Evolutionary conservation across 2,329 filamentous ascomycete species (phyloP), one percentile per base, ranked within the genome.

Genomic region (Ophiostoma triangulosporum): DNA sequence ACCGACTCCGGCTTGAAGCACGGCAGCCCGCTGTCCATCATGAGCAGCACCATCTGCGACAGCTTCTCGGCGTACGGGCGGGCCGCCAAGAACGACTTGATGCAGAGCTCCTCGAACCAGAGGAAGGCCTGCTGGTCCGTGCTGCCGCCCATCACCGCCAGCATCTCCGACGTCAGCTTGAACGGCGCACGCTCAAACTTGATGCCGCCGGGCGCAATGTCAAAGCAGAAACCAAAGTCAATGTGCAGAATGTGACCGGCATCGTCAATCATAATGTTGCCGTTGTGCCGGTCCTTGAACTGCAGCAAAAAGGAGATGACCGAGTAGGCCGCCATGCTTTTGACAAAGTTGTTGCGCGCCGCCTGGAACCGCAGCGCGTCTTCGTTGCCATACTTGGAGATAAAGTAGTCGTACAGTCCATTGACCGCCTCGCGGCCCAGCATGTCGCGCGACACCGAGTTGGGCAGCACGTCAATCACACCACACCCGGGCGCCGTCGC

Each of bases 251-350:
- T 95, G 69, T 98, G 93, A 4, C 94, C 93, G 0, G 86, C 87
- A 63, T 96, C 91, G 66, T 98, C 91, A 58, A 98, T 83, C 94
- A 98, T 98, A 73, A 98, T 98, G 73, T 98, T 98, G 57, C 93
- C 93, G 67, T 98, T 98, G 72, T 98, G 93, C 3, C 93, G 84
- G 66, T 99, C 93, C 69, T 99, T 99, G 82, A 99, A 97, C 64
- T 98, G 94, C 35, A 98, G 73, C 14, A 98, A 75, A 71, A 95
- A 98, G 0, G 88, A 94, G 60, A 98, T 97, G 63, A 98, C 84
- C 17, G 87, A 94, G 73, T 98, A 98, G 12, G 93, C 94, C 0
- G 94, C 93, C 93, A 98, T 97, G 65, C 86, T 93, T 73, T 98
- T 98, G 69, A 98, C 90, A 65, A 99, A 98, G 69, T 97, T 97